Evolutionary conservation across 495 filamentous ascomycete genomes (phyloP).

Genomic region (Penicillium desertorum): DNA sequence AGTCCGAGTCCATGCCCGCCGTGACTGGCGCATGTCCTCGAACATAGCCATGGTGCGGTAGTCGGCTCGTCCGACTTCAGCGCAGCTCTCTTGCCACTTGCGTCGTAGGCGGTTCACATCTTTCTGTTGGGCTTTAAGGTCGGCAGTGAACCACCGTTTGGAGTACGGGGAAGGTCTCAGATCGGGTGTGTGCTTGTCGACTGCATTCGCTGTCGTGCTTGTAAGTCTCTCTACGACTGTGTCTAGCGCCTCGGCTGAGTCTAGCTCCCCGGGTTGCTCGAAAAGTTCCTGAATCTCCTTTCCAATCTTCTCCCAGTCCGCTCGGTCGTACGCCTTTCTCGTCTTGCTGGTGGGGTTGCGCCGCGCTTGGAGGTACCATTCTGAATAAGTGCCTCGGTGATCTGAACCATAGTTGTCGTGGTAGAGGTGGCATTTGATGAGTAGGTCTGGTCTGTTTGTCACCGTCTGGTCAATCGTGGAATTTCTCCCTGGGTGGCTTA

Average conservation of each 20-base stretch:
- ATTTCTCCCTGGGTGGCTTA: conserved; percentile 21
- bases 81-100: background rate
- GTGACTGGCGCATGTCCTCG: background rate
- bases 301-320: conserved; percentile 26
- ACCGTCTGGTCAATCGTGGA: conserved; percentile 17
- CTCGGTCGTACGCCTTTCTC: conserved; percentile 25
- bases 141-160: conserved; percentile 5
- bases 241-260: background rate
- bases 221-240: background rate
- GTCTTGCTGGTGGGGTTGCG: conserved; percentile 10
- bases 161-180: conserved; percentile 2
- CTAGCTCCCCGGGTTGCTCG: background rate
- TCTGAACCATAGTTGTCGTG: conserved; percentile 25
- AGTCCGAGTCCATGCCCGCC: conserved; percentile 15
- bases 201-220: background rate
- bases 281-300: conserved; percentile 3
- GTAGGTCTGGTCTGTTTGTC: conserved; percentile 8
- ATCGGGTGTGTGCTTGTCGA: background rate
- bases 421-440: conserved; percentile 26
- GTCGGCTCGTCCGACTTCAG: background rate
- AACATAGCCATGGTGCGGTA: background rate
- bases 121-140: background rate
- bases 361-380: conserved; percentile 22
- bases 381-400: conserved; percentile 20
- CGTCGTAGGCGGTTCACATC: background rate